Evolutionary conservation across 768 basidiomycete genomes (phyloP), one percentile per base, ranked within the genome.

Genomic region (Lactifluus pinguis): DNA sequence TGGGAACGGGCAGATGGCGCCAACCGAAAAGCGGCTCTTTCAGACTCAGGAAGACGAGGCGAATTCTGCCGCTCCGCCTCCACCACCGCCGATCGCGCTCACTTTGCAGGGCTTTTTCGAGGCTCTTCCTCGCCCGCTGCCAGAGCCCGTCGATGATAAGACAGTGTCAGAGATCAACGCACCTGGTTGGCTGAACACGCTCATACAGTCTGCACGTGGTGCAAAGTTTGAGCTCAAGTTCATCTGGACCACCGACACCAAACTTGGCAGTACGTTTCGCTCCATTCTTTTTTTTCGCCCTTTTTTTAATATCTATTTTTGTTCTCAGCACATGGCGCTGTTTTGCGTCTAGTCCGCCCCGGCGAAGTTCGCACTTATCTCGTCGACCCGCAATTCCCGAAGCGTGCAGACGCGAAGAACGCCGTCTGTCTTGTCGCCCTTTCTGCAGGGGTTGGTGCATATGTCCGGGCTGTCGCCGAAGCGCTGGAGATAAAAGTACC

Each of bases 381-480:
- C 6, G 83, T 85, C 32, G 86, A 87, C n/a, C 74, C 83, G 0
- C 74, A 75, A 15, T 88, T 88, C 64, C 65, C 75, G 2, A 85
- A 81, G 66, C 81, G 81, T 3, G 71, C 73, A 0, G 86, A 89
- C 55, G 87, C 86, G n/a, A 87, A 85, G 69, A 76, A 78, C 0
- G 88, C 87, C 0, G 87, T 82, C 2, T 82, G 80, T 61, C 70
- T 89, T 25, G 73, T 82, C 15, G 87, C 86, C 0, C 80, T 89
- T 69, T 82, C 84, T 2, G 77, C 82, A 62, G 83, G 83, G 9
- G 73, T 84, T 10, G 83, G 82, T 6, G 71, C 76, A 21, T 83
- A 83, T 64, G 79, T 86, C 48, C 82, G 80, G 17, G 68, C 71
- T 4, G 69, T 83, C 38, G 70, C 71, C 17, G 71, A 71, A 11